These are phyloP conservation scores for Pseudocercospora ulei DNA, from an alignment of 2,329 filamentous ascomycete species.

Conservation along the genomic window DNA sequence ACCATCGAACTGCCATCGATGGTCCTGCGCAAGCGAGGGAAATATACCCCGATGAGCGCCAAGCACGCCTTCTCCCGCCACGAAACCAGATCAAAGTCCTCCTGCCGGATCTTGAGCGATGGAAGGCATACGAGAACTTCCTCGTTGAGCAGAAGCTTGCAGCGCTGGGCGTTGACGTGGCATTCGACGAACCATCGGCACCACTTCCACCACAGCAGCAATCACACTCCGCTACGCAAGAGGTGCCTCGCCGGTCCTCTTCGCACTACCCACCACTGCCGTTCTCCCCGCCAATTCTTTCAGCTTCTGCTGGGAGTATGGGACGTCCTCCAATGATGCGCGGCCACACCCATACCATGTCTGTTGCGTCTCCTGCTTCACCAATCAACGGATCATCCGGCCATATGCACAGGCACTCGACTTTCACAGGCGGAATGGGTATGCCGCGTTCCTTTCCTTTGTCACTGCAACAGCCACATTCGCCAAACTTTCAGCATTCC, in stretches of 20 bases:
- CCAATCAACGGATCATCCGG: conserved; percentile 50
- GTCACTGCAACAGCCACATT: conserved; percentile 47
- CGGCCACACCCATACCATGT: conserved; percentile 46
- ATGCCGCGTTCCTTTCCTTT: conserved; percentile 37
- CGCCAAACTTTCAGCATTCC: conserved; percentile 6
- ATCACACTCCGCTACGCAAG: conserved; percentile 27
- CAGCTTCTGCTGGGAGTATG: conserved; percentile 61
- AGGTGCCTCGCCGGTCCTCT: conserved; percentile 62
- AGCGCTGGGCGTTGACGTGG: conserved; percentile 76
- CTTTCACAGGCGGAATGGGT: conserved; percentile 58
- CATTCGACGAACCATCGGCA: conserved; percentile 51
- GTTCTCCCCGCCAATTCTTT: conserved; percentile 74
- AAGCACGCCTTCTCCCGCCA: conserved; percentile 18
- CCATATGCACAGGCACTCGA: conserved; percentile 62
- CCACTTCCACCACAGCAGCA: conserved; percentile 9
- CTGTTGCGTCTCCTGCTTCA: conserved; percentile 62
- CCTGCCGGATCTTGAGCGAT: conserved; percentile 61
- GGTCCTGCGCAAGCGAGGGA: conserved; percentile 51
- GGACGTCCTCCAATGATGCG: conserved; percentile 30
- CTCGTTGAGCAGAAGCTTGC: conserved; percentile 85
- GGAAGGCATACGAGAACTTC: conserved; percentile 71
- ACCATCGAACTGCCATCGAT: conserved; percentile 29
- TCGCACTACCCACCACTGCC: conserved; percentile 62
- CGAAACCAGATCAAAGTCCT: conserved; percentile 51
- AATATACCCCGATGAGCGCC: conserved; percentile 54